These are phyloP conservation scores for Symbiodinium natans DNA, from an alignment of 73 alveolate species.

Conservation along the genomic window DNA sequence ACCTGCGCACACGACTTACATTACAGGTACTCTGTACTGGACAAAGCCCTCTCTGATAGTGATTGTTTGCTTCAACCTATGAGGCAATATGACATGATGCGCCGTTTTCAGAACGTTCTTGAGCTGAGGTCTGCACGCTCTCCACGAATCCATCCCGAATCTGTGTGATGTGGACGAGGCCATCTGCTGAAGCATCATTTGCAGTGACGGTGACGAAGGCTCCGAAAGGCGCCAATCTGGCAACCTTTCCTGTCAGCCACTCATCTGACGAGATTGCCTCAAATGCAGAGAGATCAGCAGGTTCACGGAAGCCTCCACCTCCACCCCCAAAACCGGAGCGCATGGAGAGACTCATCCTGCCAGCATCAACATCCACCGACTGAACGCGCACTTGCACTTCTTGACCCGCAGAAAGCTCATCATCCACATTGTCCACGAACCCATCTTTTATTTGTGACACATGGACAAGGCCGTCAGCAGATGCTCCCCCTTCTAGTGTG, in stretches of 20 bases:
- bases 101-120: too few relatives aligned
- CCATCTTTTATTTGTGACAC: slow-evolving; percentile 59
- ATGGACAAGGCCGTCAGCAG: slow-evolving; percentile 60
- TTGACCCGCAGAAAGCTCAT: slow-evolving; percentile 50
- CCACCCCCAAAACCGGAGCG: background rate
- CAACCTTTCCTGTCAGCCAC: background rate
- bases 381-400: slow-evolving; percentile 86
- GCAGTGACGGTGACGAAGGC: slow-evolving; percentile 5
- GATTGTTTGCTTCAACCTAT: background rate
- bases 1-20: background rate
- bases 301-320: slow-evolving; percentile 42
- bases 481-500: slow-evolving; percentile 34
- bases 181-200: background rate
- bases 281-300: slow-evolving; percentile 39
- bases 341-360: slow-evolving; percentile 90
- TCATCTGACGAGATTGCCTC: background rate
- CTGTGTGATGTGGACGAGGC: slow-evolving; percentile 39
- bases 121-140: background rate
- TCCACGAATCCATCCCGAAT: slow-evolving; percentile 74
- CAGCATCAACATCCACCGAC: slow-evolving; percentile 33
- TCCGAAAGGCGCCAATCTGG: background rate
- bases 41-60: too few relatives aligned
- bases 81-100: background rate
- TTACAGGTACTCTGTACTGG: background rate
- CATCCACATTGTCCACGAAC: slow-evolving; percentile 74